Conservation (phyloP, 345 rosid species). For the Arabidopsis suecica region DNA sequence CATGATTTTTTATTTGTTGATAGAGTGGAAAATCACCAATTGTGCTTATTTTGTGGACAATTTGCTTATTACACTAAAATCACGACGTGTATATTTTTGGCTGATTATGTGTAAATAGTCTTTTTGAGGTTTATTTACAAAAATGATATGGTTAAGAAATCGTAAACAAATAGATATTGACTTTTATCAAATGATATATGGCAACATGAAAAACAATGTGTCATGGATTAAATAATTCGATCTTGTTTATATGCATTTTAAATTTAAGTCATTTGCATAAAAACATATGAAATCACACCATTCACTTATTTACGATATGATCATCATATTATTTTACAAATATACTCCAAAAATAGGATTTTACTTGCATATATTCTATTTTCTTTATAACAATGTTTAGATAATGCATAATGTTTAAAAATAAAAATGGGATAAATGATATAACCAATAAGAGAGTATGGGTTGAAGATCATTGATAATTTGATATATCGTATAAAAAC, state of each 20-base stretch:
- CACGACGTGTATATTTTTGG: no score
- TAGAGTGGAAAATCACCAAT: not conserved
- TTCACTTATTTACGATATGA: not conserved
- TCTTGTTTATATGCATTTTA: not conserved
- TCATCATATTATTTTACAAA: not conserved
- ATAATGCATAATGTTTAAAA: not conserved
- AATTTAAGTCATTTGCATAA: not conserved
- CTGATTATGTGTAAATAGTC: not conserved
- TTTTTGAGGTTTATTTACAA: no score
- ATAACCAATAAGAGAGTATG: slow-evolving; percentile 6
- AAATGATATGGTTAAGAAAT: not conserved
- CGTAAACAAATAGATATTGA: not conserved
- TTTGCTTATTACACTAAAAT: not conserved
- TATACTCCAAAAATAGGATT: not conserved
- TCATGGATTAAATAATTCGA: not conserved
- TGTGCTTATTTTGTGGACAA: not conserved
- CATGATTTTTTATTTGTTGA: not conserved
- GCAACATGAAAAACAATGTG: not conserved
- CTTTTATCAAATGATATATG: not conserved
- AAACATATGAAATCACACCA: not conserved
- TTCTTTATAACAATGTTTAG: not conserved
- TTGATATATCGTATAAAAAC: not conserved
- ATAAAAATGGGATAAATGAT: not conserved
- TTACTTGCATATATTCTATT: not conserved
- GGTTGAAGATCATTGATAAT: not conserved